phyloP scores from a whole-genome alignment of 768 basidiomycete species.

The Tricholoma bakamatsutake region DNA sequence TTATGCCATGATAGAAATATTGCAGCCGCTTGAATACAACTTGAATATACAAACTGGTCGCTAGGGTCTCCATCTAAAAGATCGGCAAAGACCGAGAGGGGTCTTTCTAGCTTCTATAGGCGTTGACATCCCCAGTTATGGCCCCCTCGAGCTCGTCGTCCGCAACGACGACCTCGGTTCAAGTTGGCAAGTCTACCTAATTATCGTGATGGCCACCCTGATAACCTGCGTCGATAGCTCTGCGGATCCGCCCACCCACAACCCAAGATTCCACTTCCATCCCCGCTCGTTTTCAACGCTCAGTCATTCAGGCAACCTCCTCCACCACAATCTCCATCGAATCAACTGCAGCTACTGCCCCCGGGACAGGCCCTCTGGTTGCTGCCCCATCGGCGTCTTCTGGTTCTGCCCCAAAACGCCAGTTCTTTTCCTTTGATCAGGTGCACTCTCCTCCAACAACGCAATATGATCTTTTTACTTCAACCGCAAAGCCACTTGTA shows the following conservation, averaged over 20 bases:
- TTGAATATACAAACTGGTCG: background rate
- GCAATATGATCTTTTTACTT: slow-evolving; percentile 81
- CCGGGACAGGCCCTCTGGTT: slow-evolving; percentile 45
- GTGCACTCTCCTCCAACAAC: slow-evolving; percentile 83
- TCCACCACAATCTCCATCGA: slow-evolving; percentile 82
- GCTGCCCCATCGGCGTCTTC: slow-evolving; percentile 38
- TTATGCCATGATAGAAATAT: background rate
- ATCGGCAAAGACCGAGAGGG: slow-evolving; percentile 31
- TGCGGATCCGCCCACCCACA: slow-evolving; percentile 88
- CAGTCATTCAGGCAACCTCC: slow-evolving; percentile 75
- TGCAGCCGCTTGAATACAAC: background rate
- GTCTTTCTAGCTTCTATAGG: slow-evolving; percentile 20
- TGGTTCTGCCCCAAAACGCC: slow-evolving; percentile 62
- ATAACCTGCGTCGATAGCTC: slow-evolving; percentile 40
- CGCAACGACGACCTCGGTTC: slow-evolving; percentile 78
- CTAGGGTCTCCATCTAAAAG: slow-evolving; percentile 4
- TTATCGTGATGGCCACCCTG: background rate
- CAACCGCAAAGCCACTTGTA: slow-evolving; percentile 80
- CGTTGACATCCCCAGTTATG: slow-evolving; percentile 49
- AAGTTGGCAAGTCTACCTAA: slow-evolving; percentile 70
- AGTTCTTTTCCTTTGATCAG: slow-evolving; percentile 89
- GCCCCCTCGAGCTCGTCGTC: slow-evolving; percentile 67
- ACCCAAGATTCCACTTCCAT: slow-evolving; percentile 79
- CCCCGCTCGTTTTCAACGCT: slow-evolving; percentile 90
- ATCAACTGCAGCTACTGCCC: slow-evolving; percentile 45